These are phyloP conservation scores for Fusarium gaditjirri DNA, from an alignment of 2,329 filamentous ascomycete species.

Conservation along the genomic window DNA sequence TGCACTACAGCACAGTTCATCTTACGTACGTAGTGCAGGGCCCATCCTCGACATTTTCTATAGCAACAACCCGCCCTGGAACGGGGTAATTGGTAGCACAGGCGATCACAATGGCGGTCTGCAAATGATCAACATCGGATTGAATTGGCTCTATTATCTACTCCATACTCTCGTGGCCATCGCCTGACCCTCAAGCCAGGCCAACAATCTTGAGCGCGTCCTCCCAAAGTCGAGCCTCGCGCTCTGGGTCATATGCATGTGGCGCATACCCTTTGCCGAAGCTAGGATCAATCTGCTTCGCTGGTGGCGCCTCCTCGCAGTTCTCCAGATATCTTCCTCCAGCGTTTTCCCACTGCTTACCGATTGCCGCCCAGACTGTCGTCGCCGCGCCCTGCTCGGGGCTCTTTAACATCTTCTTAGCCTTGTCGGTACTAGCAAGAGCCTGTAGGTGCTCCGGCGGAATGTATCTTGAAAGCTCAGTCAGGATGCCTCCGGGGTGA, in stretches of 20 bases:
- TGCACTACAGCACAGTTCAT: background rate
- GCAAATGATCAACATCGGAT: background rate
- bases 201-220: conserved; percentile 35
- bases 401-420: conserved; percentile 3
- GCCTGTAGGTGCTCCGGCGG: background rate
- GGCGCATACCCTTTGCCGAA: conserved; percentile 2
- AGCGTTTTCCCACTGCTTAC: conserved; percentile 28
- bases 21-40: background rate
- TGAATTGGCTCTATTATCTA: background rate
- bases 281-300: background rate
- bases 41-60: background rate
- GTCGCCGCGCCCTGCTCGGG: conserved; percentile 38
- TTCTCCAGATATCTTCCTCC: conserved; percentile 33
- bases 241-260: conserved; percentile 23
- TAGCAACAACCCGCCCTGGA: background rate
- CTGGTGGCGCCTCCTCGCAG: conserved; percentile 12
- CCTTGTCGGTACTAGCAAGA: background rate
- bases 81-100: background rate
- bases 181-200: background rate
- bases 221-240: conserved; percentile 28
- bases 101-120: background rate
- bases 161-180: background rate
- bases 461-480: conserved; percentile 6
- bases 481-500: conserved; percentile 59
- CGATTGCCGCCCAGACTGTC: conserved; percentile 35